phyloP scores from a whole-genome alignment of 495 filamentous ascomycete species.

The Talaromyces ruber region DNA sequence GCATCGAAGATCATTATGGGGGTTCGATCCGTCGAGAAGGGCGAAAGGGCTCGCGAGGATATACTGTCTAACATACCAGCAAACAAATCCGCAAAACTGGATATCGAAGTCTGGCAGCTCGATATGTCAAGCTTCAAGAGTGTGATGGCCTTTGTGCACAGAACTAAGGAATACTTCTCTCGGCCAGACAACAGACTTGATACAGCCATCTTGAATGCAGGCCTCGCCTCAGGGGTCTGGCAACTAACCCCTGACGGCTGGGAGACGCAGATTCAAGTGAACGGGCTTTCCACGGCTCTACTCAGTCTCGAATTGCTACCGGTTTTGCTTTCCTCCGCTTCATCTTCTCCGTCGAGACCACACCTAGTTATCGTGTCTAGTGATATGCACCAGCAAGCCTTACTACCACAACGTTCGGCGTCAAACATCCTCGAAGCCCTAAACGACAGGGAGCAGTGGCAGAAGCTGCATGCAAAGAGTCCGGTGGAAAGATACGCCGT shows the following conservation, averaged over 20 bases:
- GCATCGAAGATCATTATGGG: slow-evolving; percentile 35
- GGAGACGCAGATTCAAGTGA: slow-evolving; percentile 47
- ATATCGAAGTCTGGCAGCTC: slow-evolving; percentile 44
- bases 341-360: not conserved
- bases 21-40: slow-evolving; percentile 33
- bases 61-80: slow-evolving; percentile 21
- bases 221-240: slow-evolving; percentile 29
- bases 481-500: slow-evolving; percentile 8
- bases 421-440: slow-evolving; percentile 5
- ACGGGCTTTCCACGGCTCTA: slow-evolving; percentile 11
- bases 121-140: slow-evolving; percentile 44
- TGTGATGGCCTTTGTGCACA: slow-evolving; percentile 36
- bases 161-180: slow-evolving; percentile 15
- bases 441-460: slow-evolving; percentile 7
- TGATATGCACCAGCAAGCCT: slow-evolving; percentile 9
- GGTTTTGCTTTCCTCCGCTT: not conserved
- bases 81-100: slow-evolving; percentile 10
- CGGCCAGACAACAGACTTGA: slow-evolving; percentile 28
- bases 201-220: slow-evolving; percentile 38
- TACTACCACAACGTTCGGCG: not conserved
- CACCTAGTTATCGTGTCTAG: slow-evolving; percentile 9
- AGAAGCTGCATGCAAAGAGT: slow-evolving; percentile 1
- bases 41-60: slow-evolving; percentile 36
- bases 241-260: slow-evolving; percentile 32
- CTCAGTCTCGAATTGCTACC: slow-evolving; percentile 5